Conservation (phyloP, 2,329 filamentous ascomycete species). For the Claviceps arundinis region DNA sequence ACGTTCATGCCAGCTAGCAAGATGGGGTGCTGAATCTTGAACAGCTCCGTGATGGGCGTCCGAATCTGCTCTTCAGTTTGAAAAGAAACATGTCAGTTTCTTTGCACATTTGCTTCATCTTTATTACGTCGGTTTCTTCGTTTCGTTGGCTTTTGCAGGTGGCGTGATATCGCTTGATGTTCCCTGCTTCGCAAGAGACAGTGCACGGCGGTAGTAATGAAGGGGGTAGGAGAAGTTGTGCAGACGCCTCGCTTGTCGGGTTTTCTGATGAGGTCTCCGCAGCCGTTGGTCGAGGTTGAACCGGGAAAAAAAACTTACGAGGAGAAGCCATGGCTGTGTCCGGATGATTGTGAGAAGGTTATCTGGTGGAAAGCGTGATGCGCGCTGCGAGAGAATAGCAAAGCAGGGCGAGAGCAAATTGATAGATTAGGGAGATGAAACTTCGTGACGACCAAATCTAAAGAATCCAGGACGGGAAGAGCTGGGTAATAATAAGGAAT, state of each 20-base stretch:
- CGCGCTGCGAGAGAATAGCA: not conserved
- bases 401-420: not conserved
- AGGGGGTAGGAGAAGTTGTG: not conserved
- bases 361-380: not conserved
- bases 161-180: not conserved
- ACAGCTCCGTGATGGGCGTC: conserved; percentile 85
- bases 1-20: conserved; percentile 99
- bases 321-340: conserved; percentile 7
- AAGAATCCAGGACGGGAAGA: too few species aligned
- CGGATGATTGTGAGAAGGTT: not conserved
- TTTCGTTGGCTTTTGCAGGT: too few species aligned
- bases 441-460: too few species aligned
- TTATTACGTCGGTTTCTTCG: not conserved
- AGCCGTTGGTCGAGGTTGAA: not conserved
- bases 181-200: not conserved
- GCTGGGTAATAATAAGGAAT: too few species aligned
- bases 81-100: not conserved
- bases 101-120: not conserved
- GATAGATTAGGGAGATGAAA: too few species aligned
- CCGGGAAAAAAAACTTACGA: conserved; percentile 7
- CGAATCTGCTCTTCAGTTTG: conserved; percentile 44
- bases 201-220: not conserved
- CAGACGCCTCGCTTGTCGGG: not conserved
- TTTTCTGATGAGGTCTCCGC: not conserved
- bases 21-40: conserved; percentile 95